Evolutionary conservation across 257 asterid genomes (phyloP), one percentile per base, ranked within the genome.

Genomic region (Fraxinus pennsylvanica): DNA sequence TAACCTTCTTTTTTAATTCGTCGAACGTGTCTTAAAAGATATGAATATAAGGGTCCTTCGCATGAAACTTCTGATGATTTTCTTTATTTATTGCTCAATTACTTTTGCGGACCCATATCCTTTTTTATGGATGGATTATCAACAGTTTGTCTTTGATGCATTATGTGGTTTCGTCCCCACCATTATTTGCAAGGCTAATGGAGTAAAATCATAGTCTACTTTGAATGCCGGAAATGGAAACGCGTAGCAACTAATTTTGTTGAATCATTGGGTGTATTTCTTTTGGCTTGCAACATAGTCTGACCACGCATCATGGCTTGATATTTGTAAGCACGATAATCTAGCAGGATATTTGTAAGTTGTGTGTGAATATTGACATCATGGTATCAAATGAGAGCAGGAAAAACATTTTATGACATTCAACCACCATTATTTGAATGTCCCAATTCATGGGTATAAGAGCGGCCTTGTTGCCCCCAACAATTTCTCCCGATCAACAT

Each of bases 131-230:
- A 74, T 45, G 76, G 59, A 69, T 69, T 43, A 59, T 41, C 25
- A 9, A 47, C 43, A 33, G 61, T 13, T 47, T 65, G 17, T 21
- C 74, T 2, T 21, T 36, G 22, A 68, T 75, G 14, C 63, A 71
- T 33, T 59, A 77, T 70, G 13, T 14, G 32, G 29, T 73, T 66
- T 6, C n/a, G 82, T 74, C 83, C 85, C 86, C 68, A 82, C 80
- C 78, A 61, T 22, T 54, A 54, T 21, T 78, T 78, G 3, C 78
- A 74, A 77, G 72, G 68, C 61, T 73, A 54, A 27, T 78, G 75
- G 75, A 25, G 33, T 59, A 6, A 15, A 15, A 69, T 68, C 54
- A 66, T 35, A 67, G 54, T 61, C 15, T 74, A 27, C 29, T 35
- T 68, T 65, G 65, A 41, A 25, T 33, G 59, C 36, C 29, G 9